Base-by-base conservation (phyloP, 352 stramenopile species). In the Peronospora belbahrii region DNA sequence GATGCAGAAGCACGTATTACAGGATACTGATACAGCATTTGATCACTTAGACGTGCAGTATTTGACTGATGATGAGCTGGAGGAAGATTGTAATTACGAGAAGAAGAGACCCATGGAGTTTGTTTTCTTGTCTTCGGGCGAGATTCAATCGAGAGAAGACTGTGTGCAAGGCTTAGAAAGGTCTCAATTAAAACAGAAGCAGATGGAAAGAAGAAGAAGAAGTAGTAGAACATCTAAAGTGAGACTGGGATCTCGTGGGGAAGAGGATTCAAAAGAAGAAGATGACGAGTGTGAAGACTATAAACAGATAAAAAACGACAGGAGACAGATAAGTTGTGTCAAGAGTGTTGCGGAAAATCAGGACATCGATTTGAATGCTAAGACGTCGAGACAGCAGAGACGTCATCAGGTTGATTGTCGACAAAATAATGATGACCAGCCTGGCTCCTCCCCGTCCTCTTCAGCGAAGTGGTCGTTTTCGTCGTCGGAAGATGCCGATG, bases 131-230 rank as follows among this genome's bases (percentile, higher is more conserved):
- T 59, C 72, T 32, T 82, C 56, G 2, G 75, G 75, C 13, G 72
- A 87, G 61, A 85, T 87, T 42, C 58, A 63, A 32, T 48, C 70
- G 3, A 49, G 67, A 13, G 67, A 87, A 36, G 70, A 87, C 47
- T 83, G 72, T 39, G 62, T 68, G 3, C 52, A 61, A 1, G 71
- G 63, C 0, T 41, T 83, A n/a, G 49, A 44, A 36, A 44, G 83
- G 34, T 72, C 72, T 5, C 33, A 48, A 18, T n/a, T 52, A 19
- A 40, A 51, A 11, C 54, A 53, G 2, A 19, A 42, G 4, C 25
- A 48, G 10, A 33, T 14, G 1, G 20, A 48, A 10, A 39, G 32
- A 14, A 10, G 6, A 32, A 32, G n/a, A 14, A 4, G 14, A 33
- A 1, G 1, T 7, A 27, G 3, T 6, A 6, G 5, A 27, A 27